Conservation (phyloP, 345 rosid genomes). For the Dimocarpus longan region DNA sequence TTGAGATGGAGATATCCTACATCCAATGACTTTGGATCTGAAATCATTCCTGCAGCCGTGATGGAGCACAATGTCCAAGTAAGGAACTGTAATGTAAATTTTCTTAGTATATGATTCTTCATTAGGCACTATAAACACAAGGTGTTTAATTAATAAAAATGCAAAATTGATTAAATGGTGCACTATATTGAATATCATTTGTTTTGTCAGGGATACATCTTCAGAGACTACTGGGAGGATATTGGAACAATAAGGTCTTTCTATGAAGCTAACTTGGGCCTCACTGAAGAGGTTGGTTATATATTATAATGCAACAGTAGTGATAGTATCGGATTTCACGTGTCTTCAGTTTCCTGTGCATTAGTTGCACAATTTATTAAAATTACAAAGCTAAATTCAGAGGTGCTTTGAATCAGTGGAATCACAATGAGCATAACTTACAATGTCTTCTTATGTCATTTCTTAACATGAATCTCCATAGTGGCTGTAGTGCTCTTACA, state of each 20-base stretch:
- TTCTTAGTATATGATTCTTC: background rate
- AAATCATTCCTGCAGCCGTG: constrained; percentile 89
- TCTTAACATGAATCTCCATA: background rate
- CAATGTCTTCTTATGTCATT: background rate
- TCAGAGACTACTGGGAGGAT: constrained; percentile 94
- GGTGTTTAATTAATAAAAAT: background rate
- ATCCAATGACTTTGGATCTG: constrained; percentile 92
- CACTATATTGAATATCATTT: constrained; percentile 8
- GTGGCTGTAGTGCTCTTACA: background rate
- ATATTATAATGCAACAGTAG: constrained; percentile 6
- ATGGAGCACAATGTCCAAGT: constrained; percentile 80
- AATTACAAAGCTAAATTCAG: background rate
- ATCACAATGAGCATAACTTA: background rate
- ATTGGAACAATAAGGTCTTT: constrained; percentile 90
- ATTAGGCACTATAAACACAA: background rate
- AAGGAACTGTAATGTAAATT: constrained; percentile 20
- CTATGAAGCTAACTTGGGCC: constrained; percentile 92
- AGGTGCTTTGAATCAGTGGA: background rate
- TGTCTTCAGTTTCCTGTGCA: background rate
- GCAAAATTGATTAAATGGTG: background rate
- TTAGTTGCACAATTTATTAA: background rate
- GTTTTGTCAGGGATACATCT: constrained; percentile 62
- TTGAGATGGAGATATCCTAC: constrained; percentile 77
- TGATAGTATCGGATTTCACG: background rate
- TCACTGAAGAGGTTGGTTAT: constrained; percentile 75